Evolutionary conservation across 768 basidiomycete species (phyloP).

Genomic region (Boletus vermiculosoides): DNA sequence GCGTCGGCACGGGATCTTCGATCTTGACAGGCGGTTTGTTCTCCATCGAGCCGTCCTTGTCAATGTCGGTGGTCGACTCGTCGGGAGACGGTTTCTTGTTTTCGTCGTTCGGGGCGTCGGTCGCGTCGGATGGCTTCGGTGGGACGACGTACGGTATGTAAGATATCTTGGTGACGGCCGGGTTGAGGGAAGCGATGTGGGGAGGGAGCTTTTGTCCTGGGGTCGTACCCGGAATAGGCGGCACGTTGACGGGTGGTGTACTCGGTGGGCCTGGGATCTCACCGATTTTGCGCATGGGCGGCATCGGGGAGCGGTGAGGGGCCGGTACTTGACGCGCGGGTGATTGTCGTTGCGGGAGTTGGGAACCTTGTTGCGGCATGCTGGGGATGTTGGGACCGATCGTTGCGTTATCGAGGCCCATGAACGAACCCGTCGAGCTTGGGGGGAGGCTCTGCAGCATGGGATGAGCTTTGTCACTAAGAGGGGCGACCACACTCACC

Average conservation of each 20-base stretch:
- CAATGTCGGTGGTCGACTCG: constrained; percentile 9
- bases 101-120: constrained; percentile 19
- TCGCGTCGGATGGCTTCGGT: constrained; percentile 17
- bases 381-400: constrained; percentile 11
- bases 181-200: constrained; percentile 33
- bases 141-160: constrained; percentile 27
- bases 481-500: constrained; percentile 10
- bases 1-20: constrained; percentile 24
- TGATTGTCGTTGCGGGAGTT: constrained; percentile 30
- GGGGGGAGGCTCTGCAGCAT: constrained; percentile 26
- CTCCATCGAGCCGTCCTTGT: constrained; percentile 22
- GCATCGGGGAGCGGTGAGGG: constrained; percentile 24
- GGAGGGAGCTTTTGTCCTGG: constrained; percentile 34
- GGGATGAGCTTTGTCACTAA: constrained; percentile 1
- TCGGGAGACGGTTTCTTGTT: constrained; percentile 24
- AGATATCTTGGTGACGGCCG: constrained; percentile 31
- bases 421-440: constrained; percentile 19
- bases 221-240: constrained; percentile 27
- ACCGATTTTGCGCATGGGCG: constrained; percentile 18
- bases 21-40: constrained; percentile 12
- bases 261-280: constrained; percentile 16
- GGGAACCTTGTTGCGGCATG: constrained; percentile 22
- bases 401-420: constrained; percentile 19
- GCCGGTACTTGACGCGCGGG: constrained; percentile 20
- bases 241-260: constrained; percentile 18